Percentiles rank a stretch among this genome's conserved stretches.
Evolutionary conservation across 305 asterid genomes (phyloP).

Genomic region (Fraxinus floribunda): DNA sequence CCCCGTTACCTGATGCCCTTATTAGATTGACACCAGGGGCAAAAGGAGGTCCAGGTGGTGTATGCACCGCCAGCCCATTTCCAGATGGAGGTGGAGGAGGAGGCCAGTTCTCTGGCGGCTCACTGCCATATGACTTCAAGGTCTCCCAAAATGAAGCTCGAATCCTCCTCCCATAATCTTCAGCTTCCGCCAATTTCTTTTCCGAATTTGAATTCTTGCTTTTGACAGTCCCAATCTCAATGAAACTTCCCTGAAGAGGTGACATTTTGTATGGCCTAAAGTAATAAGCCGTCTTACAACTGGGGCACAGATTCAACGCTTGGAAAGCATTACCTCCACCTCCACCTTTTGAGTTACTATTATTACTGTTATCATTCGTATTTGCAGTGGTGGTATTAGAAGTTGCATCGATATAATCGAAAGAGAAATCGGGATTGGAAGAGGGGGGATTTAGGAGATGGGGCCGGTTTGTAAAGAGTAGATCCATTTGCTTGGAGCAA

Average conservation of each 20-base stretch:
- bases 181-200: constrained; percentile 42
- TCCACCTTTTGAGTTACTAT: constrained; percentile 20
- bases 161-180: constrained; percentile 46
- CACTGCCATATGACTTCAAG: constrained; percentile 66
- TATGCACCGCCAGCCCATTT: constrained; percentile 79
- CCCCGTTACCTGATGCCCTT: constrained; percentile 42
- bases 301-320: constrained; percentile 60
- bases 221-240: constrained; percentile 56
- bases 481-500: constrained; percentile 90
- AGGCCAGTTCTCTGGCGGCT: constrained; percentile 74
- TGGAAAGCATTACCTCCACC: constrained; percentile 38
- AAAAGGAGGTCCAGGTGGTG: constrained; percentile 91
- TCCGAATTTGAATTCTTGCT: constrained; percentile 44
- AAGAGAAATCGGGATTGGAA: constrained; percentile 21
- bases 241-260: constrained; percentile 56
- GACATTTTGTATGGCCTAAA: constrained; percentile 56
- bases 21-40: constrained; percentile 74
- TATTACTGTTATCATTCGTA: constrained; percentile 3
- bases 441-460: constrained; percentile 58
- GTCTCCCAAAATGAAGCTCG: constrained; percentile 76
- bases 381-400: not conserved
- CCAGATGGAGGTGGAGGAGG: constrained; percentile 41
- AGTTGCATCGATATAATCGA: constrained; percentile 20
- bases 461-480: constrained; percentile 67
- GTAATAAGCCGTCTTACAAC: constrained; percentile 59